Conservation (phyloP, 139 green algal genomes). For the Chlamydomonas asymmetrica region DNA sequence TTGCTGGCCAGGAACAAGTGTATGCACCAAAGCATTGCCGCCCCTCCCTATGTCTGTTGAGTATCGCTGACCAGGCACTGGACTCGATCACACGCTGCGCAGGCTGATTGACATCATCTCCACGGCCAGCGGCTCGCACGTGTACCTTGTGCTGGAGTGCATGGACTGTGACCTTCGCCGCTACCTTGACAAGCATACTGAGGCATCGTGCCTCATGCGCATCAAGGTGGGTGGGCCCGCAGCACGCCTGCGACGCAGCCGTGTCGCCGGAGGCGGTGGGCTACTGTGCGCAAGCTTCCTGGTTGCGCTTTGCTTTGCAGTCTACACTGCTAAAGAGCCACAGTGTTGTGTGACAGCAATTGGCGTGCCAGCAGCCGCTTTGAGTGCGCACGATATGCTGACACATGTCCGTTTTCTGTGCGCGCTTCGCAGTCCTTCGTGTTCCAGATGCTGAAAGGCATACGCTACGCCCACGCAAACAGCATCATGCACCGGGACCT, state of each 20-base stretch:
- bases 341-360: neutral
- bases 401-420: neutral
- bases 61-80: too few relatives aligned
- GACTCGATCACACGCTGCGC: too few relatives aligned
- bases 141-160: slow-evolving; percentile 70
- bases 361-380: neutral
- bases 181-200: slow-evolving; percentile 38
- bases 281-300: neutral
- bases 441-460: slow-evolving; percentile 76
- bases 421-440: slow-evolving; percentile 57
- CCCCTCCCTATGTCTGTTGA: too few relatives aligned
- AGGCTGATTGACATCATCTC: slow-evolving; percentile 71
- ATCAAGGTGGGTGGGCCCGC: slow-evolving; percentile 43
- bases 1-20: too few relatives aligned
- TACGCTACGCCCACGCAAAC: slow-evolving; percentile 75
- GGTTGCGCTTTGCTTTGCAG: too few relatives aligned
- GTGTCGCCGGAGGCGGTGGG: neutral
- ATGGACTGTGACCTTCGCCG: slow-evolving; percentile 62
- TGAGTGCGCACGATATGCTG: too few relatives aligned
- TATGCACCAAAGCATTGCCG: too few relatives aligned
- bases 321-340: too few relatives aligned
- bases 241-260: too few relatives aligned
- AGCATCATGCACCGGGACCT: slow-evolving; percentile 88
- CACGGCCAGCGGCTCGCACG: slow-evolving; percentile 36
- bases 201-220: slow-evolving; percentile 1